Evolutionary conservation across 768 basidiomycete genomes (phyloP), one percentile per base, ranked within the genome.

Genomic region (Pleurotus ostreatus): DNA sequence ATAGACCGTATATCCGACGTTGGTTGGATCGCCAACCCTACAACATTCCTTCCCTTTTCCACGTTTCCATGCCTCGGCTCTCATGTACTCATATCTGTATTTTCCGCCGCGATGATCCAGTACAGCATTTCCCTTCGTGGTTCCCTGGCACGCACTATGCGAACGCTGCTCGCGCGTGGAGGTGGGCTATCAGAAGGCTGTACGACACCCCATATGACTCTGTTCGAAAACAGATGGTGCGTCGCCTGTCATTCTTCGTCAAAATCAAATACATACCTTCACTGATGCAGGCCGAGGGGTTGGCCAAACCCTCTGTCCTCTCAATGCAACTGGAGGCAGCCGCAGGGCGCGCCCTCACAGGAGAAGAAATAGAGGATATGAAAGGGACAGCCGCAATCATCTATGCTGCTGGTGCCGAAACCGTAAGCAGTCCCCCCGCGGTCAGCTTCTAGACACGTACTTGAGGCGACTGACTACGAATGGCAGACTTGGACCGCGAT

Each of bases 381-480:
- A 66, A 66, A 44, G 57, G 63, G 12, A 56, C 60, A 3, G 57
- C 66, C 39, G 72, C 67, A 7, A 62, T 66, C 18, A 70, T 74
- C 22, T 77, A 72, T 49, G 66, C 63, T 16, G 78, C 68, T 39
- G 77, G 72, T 0, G 65, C 71, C 16, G 74, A 78, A 53, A 68
- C 69, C 13, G 68, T 70, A 9, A 39, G 62, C 20, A 53, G 13
- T 39, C 8, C 30, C 26, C 26, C 39, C 45, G 13, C n/a, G 23
- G 1, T 52, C 25, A 9, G 8, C 20, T 43, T n/a, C 4, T 6
- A n/a, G n/a, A 34, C 49, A 16, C 20, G 8, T 18, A 20, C n/a
- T 30, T 59, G 15, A 59, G 46, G 6, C 3, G 4, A 25, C 11
- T 45, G 22, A 16, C n/a, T 44, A 44, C 12, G 5, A 44, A 44